Conservation (phyloP, 768 basidiomycete species). For the Tylopilus cervinicoccineus region DNA sequence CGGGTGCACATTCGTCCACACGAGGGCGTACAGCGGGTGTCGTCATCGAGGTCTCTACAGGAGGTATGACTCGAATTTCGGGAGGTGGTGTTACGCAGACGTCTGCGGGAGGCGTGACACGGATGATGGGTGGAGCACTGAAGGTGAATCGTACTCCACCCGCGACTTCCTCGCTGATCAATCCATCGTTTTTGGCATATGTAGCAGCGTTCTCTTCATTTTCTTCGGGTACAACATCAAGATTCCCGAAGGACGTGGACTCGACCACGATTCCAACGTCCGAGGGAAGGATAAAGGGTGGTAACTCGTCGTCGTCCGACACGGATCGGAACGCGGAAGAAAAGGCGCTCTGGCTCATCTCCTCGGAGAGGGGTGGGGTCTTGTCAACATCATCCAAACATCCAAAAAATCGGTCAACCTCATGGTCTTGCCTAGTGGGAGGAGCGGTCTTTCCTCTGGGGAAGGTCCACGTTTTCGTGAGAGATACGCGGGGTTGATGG, state of each 20-base stretch:
- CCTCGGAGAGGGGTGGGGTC: slow-evolving; percentile 43
- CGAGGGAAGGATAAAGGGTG: slow-evolving; percentile 47
- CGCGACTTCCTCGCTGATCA: slow-evolving; percentile 55
- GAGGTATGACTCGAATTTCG: slow-evolving; percentile 21
- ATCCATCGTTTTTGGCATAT: slow-evolving; percentile 42
- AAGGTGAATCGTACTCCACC: slow-evolving; percentile 75
- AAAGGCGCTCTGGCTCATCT: slow-evolving; percentile 60
- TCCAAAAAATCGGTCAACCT: slow-evolving; percentile 76
- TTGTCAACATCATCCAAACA: slow-evolving; percentile 57
- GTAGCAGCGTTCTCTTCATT: slow-evolving; percentile 25
- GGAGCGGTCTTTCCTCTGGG: slow-evolving; percentile 34
- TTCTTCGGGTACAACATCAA: slow-evolving; percentile 44
- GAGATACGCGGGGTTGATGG: slow-evolving; percentile 38
- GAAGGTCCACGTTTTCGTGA: slow-evolving; percentile 73
- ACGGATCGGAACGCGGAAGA: slow-evolving; percentile 44
- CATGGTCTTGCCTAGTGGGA: slow-evolving; percentile 31
- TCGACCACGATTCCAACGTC: slow-evolving; percentile 43
- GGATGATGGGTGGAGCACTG: slow-evolving; percentile 46
- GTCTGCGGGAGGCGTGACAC: slow-evolving; percentile 25
- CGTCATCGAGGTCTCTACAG: slow-evolving; percentile 10
- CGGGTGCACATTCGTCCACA: neutral
- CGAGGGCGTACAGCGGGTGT: slow-evolving; percentile 19
- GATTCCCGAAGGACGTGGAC: slow-evolving; percentile 20
- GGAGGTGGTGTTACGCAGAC: slow-evolving; percentile 27
- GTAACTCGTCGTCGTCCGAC: slow-evolving; percentile 47